Evolutionary conservation across 208 protist genomes (phyloP), one percentile per base, ranked within the genome.

Genomic region (Crithidia acanthocephali): DNA sequence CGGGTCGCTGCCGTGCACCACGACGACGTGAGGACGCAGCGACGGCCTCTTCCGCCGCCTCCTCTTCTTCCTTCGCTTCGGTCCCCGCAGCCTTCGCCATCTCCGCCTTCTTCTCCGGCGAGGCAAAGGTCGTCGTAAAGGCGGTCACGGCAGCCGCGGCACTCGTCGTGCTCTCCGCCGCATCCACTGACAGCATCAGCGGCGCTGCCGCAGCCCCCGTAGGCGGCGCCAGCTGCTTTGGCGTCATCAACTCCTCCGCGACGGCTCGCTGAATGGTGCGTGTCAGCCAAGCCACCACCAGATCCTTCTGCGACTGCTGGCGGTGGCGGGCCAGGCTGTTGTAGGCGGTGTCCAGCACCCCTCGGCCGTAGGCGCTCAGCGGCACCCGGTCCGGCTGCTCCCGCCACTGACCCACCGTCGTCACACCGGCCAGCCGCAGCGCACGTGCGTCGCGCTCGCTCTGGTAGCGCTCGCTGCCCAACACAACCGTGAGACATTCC

Each of bases 221-320:
- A 11, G 28, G 40, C 6, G 42, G 33, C 5, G 69, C 8, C 28
- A 60, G 48, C 51, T 32, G 44, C 68, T 64, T 61, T 20, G 65
- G 74, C 25, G 80, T 70, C 42, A 77, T 80, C 35, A 95, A 76
- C 73, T 95, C 87, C 65, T 93, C 84, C 65, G 82, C 82, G n/a
- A 95, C 79, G 13, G 90, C 90, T 30, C 83, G 76, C 44, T 89
- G 85, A 67, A 95, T 93, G 1, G 90, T 85, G 35, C 85, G 81
- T 3, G 87, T 88, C 20, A 95, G 75, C 88, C 90, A 95, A n/a
- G 79, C 79, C 48, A 95, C 81, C 15, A 95, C 85, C 70, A 88
- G 81, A 20, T 88, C 80, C 71, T 84, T 76, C 72, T 90, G 81
- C 22, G 56, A 72, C 62, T 78, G 74, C 30, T 72, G 62, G 40